phyloP scores from a whole-genome alignment of 805 yeast species.

The Zygoascus flipseniorum region DNA sequence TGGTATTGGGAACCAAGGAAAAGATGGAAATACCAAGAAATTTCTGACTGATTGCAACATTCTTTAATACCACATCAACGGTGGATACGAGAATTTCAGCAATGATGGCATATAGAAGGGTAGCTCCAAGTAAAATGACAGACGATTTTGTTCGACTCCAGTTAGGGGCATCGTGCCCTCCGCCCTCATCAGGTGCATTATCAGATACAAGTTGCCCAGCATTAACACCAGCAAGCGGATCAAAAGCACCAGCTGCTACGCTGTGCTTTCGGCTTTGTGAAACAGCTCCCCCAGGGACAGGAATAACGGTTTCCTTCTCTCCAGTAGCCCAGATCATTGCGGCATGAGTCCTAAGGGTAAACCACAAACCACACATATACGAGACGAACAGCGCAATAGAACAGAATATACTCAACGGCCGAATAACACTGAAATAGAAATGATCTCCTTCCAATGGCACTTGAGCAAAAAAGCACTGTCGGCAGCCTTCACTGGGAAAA shows the following conservation, averaged over 20 bases:
- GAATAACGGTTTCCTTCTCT: background rate
- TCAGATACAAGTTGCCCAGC: constrained; percentile 5
- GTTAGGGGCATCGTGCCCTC: constrained; percentile 94
- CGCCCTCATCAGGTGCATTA: constrained; percentile 22
- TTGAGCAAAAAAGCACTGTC: constrained; percentile 66
- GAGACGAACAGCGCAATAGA: constrained; percentile 75
- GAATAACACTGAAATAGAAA: constrained; percentile 57
- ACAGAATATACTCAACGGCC: constrained; percentile 76
- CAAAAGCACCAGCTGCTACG: background rate
- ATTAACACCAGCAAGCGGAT: background rate
- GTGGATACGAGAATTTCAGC: constrained; percentile 92
- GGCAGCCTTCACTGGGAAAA: constrained; percentile 34
- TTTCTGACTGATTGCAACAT: constrained; percentile 81
- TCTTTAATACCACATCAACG: constrained; percentile 75
- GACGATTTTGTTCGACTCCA: constrained; percentile 88
- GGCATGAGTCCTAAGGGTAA: constrained; percentile 93
- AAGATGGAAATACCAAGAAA: constrained; percentile 88
- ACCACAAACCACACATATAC: constrained; percentile 81
- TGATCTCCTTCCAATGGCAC: constrained; percentile 64
- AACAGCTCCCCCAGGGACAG: background rate
- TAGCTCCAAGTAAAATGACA: constrained; percentile 72
- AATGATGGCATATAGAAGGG: constrained; percentile 79
- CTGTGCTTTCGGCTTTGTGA: background rate
- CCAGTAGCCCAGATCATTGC: constrained; percentile 83
- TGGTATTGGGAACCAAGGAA: constrained; percentile 93